Evolutionary conservation across 805 yeast genomes (phyloP), one percentile per base, ranked within the genome.

Genomic region (Pichia cephalocereana): DNA sequence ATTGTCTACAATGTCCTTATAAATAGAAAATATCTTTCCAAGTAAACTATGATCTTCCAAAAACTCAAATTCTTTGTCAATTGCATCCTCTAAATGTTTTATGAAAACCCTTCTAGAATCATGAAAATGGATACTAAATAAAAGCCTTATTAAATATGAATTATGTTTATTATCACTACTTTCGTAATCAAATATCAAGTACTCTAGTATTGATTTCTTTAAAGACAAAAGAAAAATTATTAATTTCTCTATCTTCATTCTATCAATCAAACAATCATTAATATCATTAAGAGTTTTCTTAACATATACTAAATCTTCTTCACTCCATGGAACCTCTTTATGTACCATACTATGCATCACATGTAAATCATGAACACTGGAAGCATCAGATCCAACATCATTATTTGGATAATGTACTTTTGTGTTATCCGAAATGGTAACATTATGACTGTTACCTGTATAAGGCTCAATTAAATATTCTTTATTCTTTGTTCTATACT

Each of bases 21-120:
- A 46, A 12, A 36, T 41, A 10, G 8, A n/a, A 34, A 32, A 46
- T 1, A 46, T 26, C 15, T 28, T 34, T 6, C 6, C 6, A 2
- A 43, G 19, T 8, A 5, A 9, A 8, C 10, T 44, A 12, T 26
- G 14, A 12, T 17, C 10, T 30, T 15, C 17, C 17, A 12, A 40
- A 17, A 18, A 6, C 6, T 10, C 11, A 40, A 8, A 3, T 9
- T 27, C 10, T 9, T 27, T 27, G 5, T 40, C 42, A 10, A 38
- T 34, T 23, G 18, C 17, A 17, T 31, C 6, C 23, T 41, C 46
- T 5, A 46, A 40, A 40, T 47, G 50, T 30, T 30, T 26, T 8
- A 60, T 38, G 43, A 60, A 55, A 17, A 53, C 38, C n/a, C 47
- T 46, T 38, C 47, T 50, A 3, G 66, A 62, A 18, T 61, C 62